A percentile compares a stretch with the other conserved stretches of the same genome.
These are phyloP conservation scores for Penicillium sp. DNA, from an alignment of 2,329 filamentous ascomycete genomes.

Conservation along the genomic window DNA sequence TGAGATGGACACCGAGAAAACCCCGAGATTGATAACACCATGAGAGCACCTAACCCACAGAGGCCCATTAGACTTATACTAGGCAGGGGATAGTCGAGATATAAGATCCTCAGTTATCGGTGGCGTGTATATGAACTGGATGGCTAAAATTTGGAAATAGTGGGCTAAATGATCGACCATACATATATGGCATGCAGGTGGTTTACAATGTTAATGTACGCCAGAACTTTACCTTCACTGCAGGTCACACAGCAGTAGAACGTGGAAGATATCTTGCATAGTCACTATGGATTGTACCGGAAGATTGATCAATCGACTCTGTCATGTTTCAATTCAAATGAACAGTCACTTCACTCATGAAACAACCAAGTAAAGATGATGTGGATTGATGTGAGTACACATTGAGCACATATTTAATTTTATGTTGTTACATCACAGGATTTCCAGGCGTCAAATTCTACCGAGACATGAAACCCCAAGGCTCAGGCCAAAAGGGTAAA, in stretches of 20 bases:
- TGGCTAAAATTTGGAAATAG: background rate
- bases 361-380: background rate
- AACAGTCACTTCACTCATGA: background rate
- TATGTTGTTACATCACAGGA: background rate
- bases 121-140: background rate
- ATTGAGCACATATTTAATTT: too few species aligned
- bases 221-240: background rate
- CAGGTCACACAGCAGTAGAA: background rate
- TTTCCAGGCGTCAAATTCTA: background rate
- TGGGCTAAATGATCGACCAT: background rate
- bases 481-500: too few species aligned
- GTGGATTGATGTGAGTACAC: too few species aligned
- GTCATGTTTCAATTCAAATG: background rate
- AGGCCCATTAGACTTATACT: background rate
- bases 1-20: background rate
- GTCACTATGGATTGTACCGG: background rate
- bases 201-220: background rate
- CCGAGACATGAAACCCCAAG: too few species aligned
- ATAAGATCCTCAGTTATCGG: background rate
- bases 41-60: background rate
- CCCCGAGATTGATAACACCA: background rate
- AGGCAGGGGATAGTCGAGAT: background rate
- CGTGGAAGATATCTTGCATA: background rate
- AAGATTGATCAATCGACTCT: background rate
- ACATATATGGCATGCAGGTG: background rate